Percentiles rank a stretch among this genome's conserved stretches.
phyloP scores from a whole-genome alignment of 495 filamentous ascomycete genomes.

The Immersiella caudata region DNA sequence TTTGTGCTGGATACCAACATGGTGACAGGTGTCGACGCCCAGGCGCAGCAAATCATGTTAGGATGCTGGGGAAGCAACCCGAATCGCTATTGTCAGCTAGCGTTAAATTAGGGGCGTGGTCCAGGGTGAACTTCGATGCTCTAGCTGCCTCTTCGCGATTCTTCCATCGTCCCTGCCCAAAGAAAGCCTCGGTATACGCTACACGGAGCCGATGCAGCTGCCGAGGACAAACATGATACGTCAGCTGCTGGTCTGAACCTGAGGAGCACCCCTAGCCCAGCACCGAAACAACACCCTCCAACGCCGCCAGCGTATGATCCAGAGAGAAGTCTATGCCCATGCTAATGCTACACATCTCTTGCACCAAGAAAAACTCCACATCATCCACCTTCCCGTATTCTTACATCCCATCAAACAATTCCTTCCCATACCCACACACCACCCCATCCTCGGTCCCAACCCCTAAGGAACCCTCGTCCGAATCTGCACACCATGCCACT shows the following conservation, averaged over 20 bases:
- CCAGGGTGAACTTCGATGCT: neutral
- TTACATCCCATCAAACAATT: neutral
- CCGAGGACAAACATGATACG: neutral
- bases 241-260: neutral
- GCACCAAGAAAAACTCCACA: neutral
- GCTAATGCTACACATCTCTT: neutral
- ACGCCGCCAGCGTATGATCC: neutral
- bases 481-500: slow-evolving; percentile 77
- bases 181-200: neutral
- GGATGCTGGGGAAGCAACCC: no score
- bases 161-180: neutral
- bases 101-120: no score
- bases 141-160: neutral
- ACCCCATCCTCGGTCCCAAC: neutral
- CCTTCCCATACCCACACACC: neutral
- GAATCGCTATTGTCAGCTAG: no score
- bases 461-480: slow-evolving; percentile 56
- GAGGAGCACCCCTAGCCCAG: neutral
- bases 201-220: neutral
- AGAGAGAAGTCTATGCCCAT: neutral
- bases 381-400: neutral
- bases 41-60: no score
- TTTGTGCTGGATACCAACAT: no score
- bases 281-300: neutral
- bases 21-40: no score